A percentile compares a stretch with the other conserved stretches of the same genome.
Conservation (phyloP, 164 flowering plant species). For the Magnolia sinica region DNA sequence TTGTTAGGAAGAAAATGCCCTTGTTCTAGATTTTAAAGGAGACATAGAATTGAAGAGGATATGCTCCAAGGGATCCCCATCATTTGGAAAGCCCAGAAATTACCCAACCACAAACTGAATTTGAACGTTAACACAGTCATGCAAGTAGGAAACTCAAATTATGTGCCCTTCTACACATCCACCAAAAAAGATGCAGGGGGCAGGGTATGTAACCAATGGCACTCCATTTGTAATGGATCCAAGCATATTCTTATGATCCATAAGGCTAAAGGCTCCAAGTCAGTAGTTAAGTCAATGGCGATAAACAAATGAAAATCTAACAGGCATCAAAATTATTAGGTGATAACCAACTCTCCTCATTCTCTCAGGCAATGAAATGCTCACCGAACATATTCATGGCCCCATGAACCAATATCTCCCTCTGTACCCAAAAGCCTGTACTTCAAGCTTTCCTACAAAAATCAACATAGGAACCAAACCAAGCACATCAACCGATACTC, state of each 20-base stretch:
- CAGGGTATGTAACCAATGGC: neutral
- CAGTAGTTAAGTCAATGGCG: neutral
- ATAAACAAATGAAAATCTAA: neutral
- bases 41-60: neutral
- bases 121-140: neutral
- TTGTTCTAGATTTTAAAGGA: neutral
- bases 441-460: slow-evolving; percentile 79
- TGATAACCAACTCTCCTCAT: neutral
- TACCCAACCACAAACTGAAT: neutral
- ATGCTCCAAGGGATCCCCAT: neutral
- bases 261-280: slow-evolving; percentile 1
- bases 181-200: neutral
- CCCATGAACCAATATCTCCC: slow-evolving; percentile 99
- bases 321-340: neutral
- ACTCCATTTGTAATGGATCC: neutral
- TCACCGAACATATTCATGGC: slow-evolving; percentile 97
- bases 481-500: neutral
- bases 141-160: neutral
- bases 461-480: neutral
- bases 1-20: neutral
- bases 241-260: neutral
- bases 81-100: neutral
- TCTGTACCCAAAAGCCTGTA: slow-evolving; percentile 88
- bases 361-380: slow-evolving; percentile 2
- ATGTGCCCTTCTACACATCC: neutral